Evolutionary conservation across 495 filamentous ascomycete species (phyloP), one percentile per base, ranked within the genome.

Genomic region (Copromyces sp.): DNA sequence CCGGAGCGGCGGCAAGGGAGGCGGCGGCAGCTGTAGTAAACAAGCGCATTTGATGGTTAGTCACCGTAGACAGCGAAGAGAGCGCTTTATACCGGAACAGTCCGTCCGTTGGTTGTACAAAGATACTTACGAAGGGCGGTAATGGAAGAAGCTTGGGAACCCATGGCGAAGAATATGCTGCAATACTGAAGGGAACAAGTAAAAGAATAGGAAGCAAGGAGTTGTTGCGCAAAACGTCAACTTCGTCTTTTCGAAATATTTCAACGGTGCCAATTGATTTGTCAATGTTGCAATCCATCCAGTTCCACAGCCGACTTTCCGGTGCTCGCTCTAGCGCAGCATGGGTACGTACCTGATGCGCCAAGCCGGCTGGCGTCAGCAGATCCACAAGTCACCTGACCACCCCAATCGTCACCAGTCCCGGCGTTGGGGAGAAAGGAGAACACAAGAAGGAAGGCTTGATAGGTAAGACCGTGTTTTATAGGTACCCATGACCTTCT

Each of bases 21-120:
- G 74, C 74, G 20, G 82, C 73, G 11, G 77, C 78, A 71, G 80
- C 80, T 82, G 71, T 11, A 11, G 24, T 59, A 32, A 65, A 40
- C 39, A 44, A 69, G 71, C 44, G 35, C 39, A 68, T 17, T 41
- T 14, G 24, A 37, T 39, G 65, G 37, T 20, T 61, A 65, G 53
- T 65, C 53, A 61, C 29, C 29, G 11, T 12, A 14, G 47, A 32
- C 14, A 8, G 24, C 24, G 17, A 59, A 24, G 17, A 59, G 53
- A 65, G 53, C 53, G 24, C 53, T 35, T 65, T 65, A 8, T 65
- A 24, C 29, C 29, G 14, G 16, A 65, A 65, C 29, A 35, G 29
- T 24, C 24, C 3, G 35, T 65, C 29, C 2, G 37, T 9, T 53
- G 5, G 47, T 7, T 7, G 4, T 29, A 24, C 47, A 53, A 24